Conservation (phyloP, 495 filamentous ascomycete genomes). For the Pseudevernia furfuracea region DNA sequence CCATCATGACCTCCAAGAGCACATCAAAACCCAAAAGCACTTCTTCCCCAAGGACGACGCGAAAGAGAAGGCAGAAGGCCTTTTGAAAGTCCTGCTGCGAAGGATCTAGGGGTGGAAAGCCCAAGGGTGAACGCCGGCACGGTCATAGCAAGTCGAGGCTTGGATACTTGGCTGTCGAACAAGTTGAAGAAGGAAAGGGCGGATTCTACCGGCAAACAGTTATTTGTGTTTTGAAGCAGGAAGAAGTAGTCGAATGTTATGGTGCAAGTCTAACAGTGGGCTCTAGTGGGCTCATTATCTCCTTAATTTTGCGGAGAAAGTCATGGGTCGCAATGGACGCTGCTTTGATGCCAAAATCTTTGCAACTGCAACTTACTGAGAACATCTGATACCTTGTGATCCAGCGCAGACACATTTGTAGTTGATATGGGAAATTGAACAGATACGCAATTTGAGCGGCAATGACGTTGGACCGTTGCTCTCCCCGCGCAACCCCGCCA, state of each 20-base stretch:
- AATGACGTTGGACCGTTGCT: not conserved
- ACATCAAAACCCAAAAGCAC: slow-evolving; percentile 31
- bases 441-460: not conserved
- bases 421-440: not conserved
- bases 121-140: not conserved
- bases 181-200: not conserved
- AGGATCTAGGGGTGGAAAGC: not conserved
- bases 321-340: not conserved
- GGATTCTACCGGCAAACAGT: not conserved
- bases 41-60: slow-evolving; percentile 28
- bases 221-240: not conserved
- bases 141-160: no score
- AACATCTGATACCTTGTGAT: not conserved
- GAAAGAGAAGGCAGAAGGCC: slow-evolving; percentile 35
- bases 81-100: slow-evolving; percentile 38
- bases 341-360: not conserved
- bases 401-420: not conserved
- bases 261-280: not conserved
- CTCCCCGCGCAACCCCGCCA: not conserved
- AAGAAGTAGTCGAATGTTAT: not conserved
- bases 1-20: slow-evolving; percentile 31
- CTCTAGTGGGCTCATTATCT: not conserved
- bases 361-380: not conserved
- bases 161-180: not conserved
- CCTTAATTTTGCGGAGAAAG: not conserved